Base-by-base conservation (phyloP, 352 stramenopile genomes). In the Blastocystis sp. region DNA sequence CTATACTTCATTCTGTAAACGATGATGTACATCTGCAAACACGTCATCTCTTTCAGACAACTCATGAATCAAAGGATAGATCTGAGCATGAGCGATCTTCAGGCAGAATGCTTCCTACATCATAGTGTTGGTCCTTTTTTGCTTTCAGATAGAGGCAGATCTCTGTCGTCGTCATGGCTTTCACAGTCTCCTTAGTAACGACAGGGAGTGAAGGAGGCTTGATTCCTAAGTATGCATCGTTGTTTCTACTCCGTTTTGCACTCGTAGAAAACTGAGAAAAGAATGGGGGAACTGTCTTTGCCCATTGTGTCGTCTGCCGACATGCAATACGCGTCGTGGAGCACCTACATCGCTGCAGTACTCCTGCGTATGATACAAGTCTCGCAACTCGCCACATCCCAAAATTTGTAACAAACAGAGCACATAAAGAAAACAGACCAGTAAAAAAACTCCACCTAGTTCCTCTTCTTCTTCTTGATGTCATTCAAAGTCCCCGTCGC, bases 121-220 rank as follows among this genome's bases (percentile, higher is more conserved):
- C 73, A 45, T 68, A 66, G 6, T 6, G 20, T 1, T 68, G 37
- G 34, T 45, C 15, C 26, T 68, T 84, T 15, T 11, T 43, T 64
- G 73, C 73, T 64, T 84, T 84, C 18, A 84, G 20, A n/a, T 84
- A 84, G 13, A 68, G 15, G n/a, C 53, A 84, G 47, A 84, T 84
- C 15, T 84, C 73, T 3, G 45, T 55, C 3, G 73, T 84, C 3
- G 73, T n/a, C 45, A 84, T 66, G 1, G 1, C 2, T 68, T 84
- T 84, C 23, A 64, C 23, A 41, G 26, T 23, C 15, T 68, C 45
- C 20, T 41, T 84, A 20, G 73, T 84, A 18, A 84, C 45, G 23
- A 34, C 15, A 66, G 73, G 73, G 4, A 84, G 41, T 55, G 29
- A 29, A n/a, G 50, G 20, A 59, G 20, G 20, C 20, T 59, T 59